phyloP scores from a whole-genome alignment of 2,329 filamentous ascomycete genomes.

The Endoconidiophora laricicola region DNA sequence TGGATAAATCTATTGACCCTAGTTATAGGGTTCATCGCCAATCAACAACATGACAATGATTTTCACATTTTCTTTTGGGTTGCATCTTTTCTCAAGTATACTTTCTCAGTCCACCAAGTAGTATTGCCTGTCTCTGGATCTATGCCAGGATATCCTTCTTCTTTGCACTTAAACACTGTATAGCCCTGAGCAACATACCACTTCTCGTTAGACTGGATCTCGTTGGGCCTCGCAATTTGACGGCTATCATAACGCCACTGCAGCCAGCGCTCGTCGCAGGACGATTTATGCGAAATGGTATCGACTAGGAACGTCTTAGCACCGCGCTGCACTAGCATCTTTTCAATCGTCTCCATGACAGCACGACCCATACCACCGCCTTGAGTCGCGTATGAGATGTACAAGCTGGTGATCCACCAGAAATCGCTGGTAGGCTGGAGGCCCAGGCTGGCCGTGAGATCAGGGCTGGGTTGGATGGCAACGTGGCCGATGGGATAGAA shows the following conservation, averaged over 20 bases:
- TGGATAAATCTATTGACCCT: background rate
- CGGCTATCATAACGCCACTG: conserved; percentile 17
- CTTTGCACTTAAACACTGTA: conserved; percentile 11
- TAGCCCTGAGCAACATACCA: conserved; percentile 21
- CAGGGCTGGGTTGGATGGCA: conserved; percentile 21
- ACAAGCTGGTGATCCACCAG: conserved; percentile 26
- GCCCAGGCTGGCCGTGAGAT: conserved; percentile 19
- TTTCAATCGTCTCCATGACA: conserved; percentile 22
- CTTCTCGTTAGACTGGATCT: conserved; percentile 16
- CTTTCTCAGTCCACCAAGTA: conserved; percentile 9
- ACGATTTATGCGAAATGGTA: conserved; percentile 19
- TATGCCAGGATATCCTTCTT: conserved; percentile 14
- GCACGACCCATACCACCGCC: conserved; percentile 21
- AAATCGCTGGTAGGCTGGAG: conserved; percentile 18
- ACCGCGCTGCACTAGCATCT: conserved; percentile 19
- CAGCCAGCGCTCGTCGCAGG: conserved; percentile 16
- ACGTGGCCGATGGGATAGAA: conserved; percentile 27
- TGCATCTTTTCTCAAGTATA: conserved; percentile 18
- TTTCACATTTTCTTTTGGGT: background rate
- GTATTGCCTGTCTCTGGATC: conserved; percentile 12
- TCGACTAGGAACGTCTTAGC: conserved; percentile 23
- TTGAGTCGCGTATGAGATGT: conserved; percentile 25
- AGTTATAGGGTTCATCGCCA: background rate
- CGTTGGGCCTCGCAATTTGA: conserved; percentile 17
- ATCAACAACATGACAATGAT: background rate